Conservation (phyloP, 2,329 filamentous ascomycete genomes). For the Tolypocladium ovalisporum region DNA sequence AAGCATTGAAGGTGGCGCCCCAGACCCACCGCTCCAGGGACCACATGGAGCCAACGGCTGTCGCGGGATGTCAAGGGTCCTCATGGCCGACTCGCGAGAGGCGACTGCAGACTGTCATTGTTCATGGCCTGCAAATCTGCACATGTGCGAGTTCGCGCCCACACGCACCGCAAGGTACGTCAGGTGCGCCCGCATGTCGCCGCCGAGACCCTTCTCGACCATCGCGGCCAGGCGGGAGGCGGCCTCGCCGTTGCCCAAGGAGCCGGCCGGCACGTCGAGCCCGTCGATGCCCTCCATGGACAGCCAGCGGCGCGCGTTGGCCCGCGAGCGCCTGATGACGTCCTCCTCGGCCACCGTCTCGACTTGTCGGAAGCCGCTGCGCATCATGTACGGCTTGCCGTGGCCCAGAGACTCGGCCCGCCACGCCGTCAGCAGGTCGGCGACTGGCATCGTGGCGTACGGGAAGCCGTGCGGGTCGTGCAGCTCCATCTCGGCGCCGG, state of each 20-base stretch:
- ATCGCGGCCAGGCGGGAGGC: conserved; percentile 2
- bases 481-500: conserved; percentile 2
- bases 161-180: conserved; percentile 7
- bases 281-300: neutral
- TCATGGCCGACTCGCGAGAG: no score
- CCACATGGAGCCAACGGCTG: neutral
- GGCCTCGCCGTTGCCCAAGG: conserved; percentile 6
- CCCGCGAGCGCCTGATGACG: conserved; percentile 5
- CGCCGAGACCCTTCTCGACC: conserved; percentile 3
- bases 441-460: conserved; percentile 7
- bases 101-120: no score
- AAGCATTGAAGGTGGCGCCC: no score
- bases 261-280: conserved; percentile 5
- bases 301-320: conserved; percentile 4
- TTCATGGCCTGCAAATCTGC: no score
- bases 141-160: conserved; percentile 6
- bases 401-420: conserved; percentile 7
- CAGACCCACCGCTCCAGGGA: neutral
- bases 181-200: conserved; percentile 1
- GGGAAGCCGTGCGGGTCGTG: conserved; percentile 8
- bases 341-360: conserved; percentile 6
- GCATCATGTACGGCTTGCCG: conserved; percentile 8
- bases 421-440: conserved; percentile 7
- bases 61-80: no score
- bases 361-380: conserved; percentile 4